Evolutionary conservation across 192 early-diverging fungal genomes (phyloP).

Genomic region (Cladochytrium replicatum): DNA sequence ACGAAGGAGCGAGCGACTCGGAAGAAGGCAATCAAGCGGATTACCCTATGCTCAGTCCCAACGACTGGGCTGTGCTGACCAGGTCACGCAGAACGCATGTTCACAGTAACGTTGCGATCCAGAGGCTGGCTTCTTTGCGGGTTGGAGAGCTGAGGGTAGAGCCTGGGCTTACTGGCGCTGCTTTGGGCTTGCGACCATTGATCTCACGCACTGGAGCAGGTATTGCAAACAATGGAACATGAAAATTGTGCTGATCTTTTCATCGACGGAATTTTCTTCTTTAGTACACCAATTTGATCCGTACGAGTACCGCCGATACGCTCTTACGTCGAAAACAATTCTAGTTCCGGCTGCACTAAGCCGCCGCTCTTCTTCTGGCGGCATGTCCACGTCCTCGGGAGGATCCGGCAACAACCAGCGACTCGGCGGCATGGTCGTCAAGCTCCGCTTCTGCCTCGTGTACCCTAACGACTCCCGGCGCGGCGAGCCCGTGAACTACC

Average conservation of each 20-base stretch:
- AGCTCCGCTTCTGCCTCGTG: constrained; percentile 23
- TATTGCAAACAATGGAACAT: no score
- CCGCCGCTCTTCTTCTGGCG: no score
- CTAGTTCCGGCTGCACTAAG: no score
- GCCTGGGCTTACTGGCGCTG: no score
- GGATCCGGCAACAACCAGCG: background rate
- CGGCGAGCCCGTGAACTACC: constrained; percentile 13
- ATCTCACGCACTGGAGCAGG: no score
- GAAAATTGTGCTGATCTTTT: no score
- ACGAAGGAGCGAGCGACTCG: no score
- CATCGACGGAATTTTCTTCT: no score
- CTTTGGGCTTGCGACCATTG: no score
- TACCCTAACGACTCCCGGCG: constrained; percentile 23
- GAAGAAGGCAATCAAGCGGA: no score
- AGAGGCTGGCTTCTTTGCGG: constrained; percentile 19
- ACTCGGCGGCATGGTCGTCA: constrained; percentile 12
- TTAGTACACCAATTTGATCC: no score
- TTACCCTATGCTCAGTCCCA: constrained; percentile 13
- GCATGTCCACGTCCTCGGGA: no score
- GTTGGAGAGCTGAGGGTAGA: constrained; percentile 24
- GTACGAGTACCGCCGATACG: constrained; percentile 32
- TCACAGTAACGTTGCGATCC: constrained; percentile 28
- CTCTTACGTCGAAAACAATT: constrained; percentile 15
- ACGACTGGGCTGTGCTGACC: constrained; percentile 25
- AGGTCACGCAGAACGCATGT: constrained; percentile 27